Percentiles rank a stretch among this genome's conserved stretches.
These are phyloP conservation scores for Nosema muscidifuracis DNA, from an alignment of 371 early-diverging fungal genomes.

Conservation along the genomic window DNA sequence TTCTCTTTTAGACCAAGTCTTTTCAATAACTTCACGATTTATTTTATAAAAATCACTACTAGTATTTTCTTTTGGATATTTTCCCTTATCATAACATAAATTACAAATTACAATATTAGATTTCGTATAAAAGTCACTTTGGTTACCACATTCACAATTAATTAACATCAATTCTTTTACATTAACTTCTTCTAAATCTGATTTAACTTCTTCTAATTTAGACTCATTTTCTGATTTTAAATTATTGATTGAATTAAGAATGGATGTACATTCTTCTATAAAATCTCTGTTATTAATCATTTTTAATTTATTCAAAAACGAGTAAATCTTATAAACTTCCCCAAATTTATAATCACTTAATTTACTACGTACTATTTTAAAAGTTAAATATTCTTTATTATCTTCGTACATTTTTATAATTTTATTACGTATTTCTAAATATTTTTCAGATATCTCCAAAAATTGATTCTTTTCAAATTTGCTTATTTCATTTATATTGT, in stretches of 20 bases:
- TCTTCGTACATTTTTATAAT: conserved; percentile 14
- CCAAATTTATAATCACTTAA: conserved; percentile 14
- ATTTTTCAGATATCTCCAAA: neutral
- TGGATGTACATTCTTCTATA: neutral
- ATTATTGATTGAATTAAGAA: neutral
- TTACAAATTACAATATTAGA: conserved; percentile 46
- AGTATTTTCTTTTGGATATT: conserved; percentile 31
- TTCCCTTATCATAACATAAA: conserved; percentile 44
- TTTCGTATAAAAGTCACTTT: conserved; percentile 8
- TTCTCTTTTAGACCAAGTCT: conserved; percentile 84
- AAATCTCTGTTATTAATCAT: conserved; percentile 7
- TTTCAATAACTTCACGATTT: conserved; percentile 41
- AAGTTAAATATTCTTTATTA: neutral
- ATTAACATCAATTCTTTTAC: no score
- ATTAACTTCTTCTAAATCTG: neutral
- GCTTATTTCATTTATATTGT: neutral
- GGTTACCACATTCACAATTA: conserved; percentile 21
- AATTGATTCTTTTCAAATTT: conserved; percentile 15
- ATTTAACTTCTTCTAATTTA: no score
- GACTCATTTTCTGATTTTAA: no score
- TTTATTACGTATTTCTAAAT: conserved; percentile 26
- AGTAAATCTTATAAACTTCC: conserved; percentile 36
- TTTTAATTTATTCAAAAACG: conserved; percentile 9
- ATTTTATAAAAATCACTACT: conserved; percentile 45
- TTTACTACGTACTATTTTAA: neutral